Evolutionary conservation across 805 yeast species (phyloP), one percentile per base, ranked within the genome.

Genomic region (Torulaspora quercuum): DNA sequence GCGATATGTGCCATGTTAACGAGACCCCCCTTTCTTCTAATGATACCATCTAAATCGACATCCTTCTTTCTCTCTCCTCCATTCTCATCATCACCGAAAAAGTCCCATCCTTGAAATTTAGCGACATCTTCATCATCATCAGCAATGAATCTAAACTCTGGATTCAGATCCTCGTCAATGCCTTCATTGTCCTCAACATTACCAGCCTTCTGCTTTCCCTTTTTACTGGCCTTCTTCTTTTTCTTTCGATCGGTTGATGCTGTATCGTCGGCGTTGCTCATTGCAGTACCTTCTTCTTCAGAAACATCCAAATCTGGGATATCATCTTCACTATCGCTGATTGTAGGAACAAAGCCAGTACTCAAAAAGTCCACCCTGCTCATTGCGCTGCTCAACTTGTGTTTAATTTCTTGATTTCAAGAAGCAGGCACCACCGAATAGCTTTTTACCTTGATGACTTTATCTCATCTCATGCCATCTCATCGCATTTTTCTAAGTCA

Each of bases 31-130:
- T 85, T 89, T 60, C 89, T 74, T 64, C 81, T 78, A 49, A 90
- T 83, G 36, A 90, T 90, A 9, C 79, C 78, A 52, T 90, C 96
- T 44, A 90, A 70, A 67, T 90, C 95, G 6, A 87, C 95, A 43
- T 80, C 85, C 45, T 73, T 75, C 37, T 55, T 69, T 6, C 44
- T 45, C 24, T 37, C 50, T 7, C 41, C 49, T 10, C 44, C 35
- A 4, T 42, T 41, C 15, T 48, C 48, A 4, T 46, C 44, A 32
- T 57, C 63, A 37, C 75, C 76, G 25, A 71, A 75, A 55, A 88
- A 86, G 49, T 87, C 87, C 96, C 97, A 88, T 4, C 95, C 95
- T 39, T 75, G 77, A 35, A 80, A 78, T 3, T 65, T 65, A 3
- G 69, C 45, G 7, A 65, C 53, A 4, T 52, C 43, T 20, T 70